phyloP scores from a whole-genome alignment of 768 basidiomycete species.

The Kwoniella newhampshirensis region DNA sequence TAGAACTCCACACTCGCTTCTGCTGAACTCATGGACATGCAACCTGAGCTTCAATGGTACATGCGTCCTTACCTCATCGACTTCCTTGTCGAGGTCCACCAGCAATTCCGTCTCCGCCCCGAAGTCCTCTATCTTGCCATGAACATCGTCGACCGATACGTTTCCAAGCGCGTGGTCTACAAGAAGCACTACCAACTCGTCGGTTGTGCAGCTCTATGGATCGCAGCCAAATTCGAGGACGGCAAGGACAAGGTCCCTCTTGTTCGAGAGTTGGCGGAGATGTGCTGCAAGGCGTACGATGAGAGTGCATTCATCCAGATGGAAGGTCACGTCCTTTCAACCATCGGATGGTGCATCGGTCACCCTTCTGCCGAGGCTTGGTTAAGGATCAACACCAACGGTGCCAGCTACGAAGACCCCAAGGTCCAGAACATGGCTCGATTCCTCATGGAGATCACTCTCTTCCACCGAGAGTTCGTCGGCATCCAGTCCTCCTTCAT shows the following conservation, averaged over 20 bases:
- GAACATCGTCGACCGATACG: conserved; percentile 98
- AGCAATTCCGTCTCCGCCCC: conserved; percentile 93
- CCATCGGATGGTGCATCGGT: conserved; percentile 93
- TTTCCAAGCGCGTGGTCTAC: conserved; percentile 96
- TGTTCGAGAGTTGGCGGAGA: conserved; percentile 87
- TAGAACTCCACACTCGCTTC: conserved; percentile 84
- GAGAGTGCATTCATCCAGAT: conserved; percentile 98
- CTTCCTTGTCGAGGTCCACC: conserved; percentile 97
- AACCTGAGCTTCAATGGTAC: conserved; percentile 98
- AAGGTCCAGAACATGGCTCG: conserved; percentile 93
- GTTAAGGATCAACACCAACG: conserved; percentile 65
- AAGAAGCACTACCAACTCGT: conserved; percentile 99
- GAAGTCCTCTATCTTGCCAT: conserved; percentile 98
- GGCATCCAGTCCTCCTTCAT: conserved; percentile 79
- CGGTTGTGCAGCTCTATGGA: conserved; percentile 97
- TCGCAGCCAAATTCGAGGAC: conserved; percentile 98
- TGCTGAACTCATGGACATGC: conserved; percentile 96
- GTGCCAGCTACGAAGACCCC: conserved; percentile 69
- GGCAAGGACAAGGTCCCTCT: conserved; percentile 97
- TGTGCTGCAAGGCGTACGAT: conserved; percentile 95
- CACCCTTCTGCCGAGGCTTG: conserved; percentile 98
- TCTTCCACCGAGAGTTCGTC: conserved; percentile 95
- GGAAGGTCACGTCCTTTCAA: conserved; percentile 95
- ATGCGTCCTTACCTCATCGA: conserved; percentile 99
- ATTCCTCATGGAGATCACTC: conserved; percentile 98